These are phyloP conservation scores for Botrytis pseudocinerea DNA, from an alignment of 2,329 filamentous ascomycete genomes.

Conservation along the genomic window DNA sequence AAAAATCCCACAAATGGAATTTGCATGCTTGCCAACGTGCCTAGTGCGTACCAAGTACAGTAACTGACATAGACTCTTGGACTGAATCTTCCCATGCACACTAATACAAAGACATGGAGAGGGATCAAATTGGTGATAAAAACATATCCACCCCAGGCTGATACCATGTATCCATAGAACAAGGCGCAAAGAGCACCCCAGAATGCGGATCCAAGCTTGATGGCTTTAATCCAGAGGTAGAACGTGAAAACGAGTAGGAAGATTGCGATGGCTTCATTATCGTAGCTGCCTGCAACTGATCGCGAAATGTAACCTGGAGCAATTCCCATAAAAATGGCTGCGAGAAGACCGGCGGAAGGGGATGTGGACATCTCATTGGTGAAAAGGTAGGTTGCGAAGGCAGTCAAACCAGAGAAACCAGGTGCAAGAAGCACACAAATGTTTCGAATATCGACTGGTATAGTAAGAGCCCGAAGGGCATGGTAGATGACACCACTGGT, in stretches of 20 bases:
- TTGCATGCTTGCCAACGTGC: constrained; percentile 97
- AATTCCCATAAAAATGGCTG: constrained; percentile 96
- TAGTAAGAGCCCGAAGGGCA: constrained; percentile 78
- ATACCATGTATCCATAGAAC: constrained; percentile 99
- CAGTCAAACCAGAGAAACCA: constrained; percentile 90
- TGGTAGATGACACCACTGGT: constrained; percentile 98
- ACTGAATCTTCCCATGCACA: constrained; percentile 97
- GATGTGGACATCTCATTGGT: constrained; percentile 98
- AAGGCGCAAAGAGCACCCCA: constrained; percentile 94
- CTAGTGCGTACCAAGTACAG: constrained; percentile 95
- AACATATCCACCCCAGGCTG: constrained; percentile 98
- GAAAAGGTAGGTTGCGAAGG: constrained; percentile 88
- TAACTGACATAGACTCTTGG: constrained; percentile 93
- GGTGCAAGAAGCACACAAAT: constrained; percentile 96
- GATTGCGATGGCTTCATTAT: constrained; percentile 99
- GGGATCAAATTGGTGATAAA: constrained; percentile 98
- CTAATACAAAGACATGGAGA: constrained; percentile 87
- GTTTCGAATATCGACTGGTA: constrained; percentile 98
- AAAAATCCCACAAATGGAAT: constrained; percentile 98
- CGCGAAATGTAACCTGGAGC: constrained; percentile 96
- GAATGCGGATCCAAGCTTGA: constrained; percentile 94
- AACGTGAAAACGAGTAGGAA: constrained; percentile 98
- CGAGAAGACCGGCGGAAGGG: constrained; percentile 89
- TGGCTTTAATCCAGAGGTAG: constrained; percentile 97
- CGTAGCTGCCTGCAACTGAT: constrained; percentile 96